Evolutionary conservation across 139 green algal genomes (phyloP), one percentile per base, ranked within the genome.

Genomic region (Coelastrella sp.): DNA sequence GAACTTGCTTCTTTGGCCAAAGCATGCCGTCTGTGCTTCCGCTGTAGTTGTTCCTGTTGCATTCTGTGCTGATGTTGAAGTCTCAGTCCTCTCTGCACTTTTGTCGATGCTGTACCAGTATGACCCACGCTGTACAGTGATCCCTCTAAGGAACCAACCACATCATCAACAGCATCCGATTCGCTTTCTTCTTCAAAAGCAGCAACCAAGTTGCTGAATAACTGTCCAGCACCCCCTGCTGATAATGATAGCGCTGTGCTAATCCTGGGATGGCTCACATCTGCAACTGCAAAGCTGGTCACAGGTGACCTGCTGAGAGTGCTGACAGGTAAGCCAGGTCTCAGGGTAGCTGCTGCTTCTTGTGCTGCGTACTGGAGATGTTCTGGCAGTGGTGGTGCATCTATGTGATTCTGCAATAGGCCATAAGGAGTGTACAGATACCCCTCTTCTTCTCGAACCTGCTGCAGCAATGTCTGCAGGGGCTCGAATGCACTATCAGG

Each of bases 331-430:
- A 57, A 13, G 11, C 45, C 11, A 27, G 6, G 53, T 21, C 11
- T 17, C n/a, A n/a, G n/a, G n/a, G n/a, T n/a, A 63, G 41, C 41
- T 63, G 41, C 71, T 79, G 72, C 45, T 79, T 41, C 71, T 79
- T n/a, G 4, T 64, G 71, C 5, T 79, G 72, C 43, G 5, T 27
- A 8, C 2, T 7, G 7, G 15, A 19, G 40, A 13, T 38, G 40
- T 53, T 6, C 34, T 75, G 66, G 35, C 15, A 30, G 23, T 48
- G 69, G 6, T 60, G 69, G 21, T 78, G 69, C 17, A 19, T 9
- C 27, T 64, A 43, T 11, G 27, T n/a, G n/a, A n/a, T 48, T 4
- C 43, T 41, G 30, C 43, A 32, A 40, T 37, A 13, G 19, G 17
- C 53, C 21, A 34, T 64, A 27, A 64, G 71, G 71, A 32, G 27